Percentiles rank a stretch among this genome's conserved stretches.
These are phyloP conservation scores for Periconia sp. DNA, from an alignment of 2,329 filamentous ascomycete species.

Conservation along the genomic window DNA sequence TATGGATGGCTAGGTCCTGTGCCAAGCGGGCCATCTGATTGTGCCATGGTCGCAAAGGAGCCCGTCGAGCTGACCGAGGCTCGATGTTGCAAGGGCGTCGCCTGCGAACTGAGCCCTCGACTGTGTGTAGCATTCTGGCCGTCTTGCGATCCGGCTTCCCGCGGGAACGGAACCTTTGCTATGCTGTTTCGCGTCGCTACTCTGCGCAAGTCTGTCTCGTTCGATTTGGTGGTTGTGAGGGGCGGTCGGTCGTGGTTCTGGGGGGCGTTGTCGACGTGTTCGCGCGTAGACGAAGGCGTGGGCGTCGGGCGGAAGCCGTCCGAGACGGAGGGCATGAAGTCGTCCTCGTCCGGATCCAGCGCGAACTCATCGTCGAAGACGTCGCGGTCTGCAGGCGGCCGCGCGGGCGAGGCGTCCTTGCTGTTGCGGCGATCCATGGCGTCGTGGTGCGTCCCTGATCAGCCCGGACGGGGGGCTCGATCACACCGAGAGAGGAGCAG, in stretches of 20 bases:
- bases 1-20: conserved; percentile 85
- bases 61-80: conserved; percentile 47
- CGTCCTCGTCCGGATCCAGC: conserved; percentile 46
- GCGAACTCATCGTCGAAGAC: conserved; percentile 58
- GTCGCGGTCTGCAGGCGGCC: conserved; percentile 42
- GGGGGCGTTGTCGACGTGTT: conserved; percentile 15
- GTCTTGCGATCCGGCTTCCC: conserved; percentile 26
- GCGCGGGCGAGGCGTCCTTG: conserved; percentile 33
- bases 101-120: conserved; percentile 33
- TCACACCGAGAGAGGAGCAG: conserved; percentile 30
- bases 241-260: conserved; percentile 28
- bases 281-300: conserved; percentile 7
- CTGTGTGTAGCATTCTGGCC: conserved; percentile 16
- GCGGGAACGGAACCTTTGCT: conserved; percentile 36
- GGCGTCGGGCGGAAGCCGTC: conserved; percentile 53
- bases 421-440: conserved; percentile 48
- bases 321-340: conserved; percentile 51
- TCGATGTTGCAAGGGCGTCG: conserved; percentile 39
- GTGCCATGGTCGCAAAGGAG: conserved; percentile 49
- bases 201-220: conserved; percentile 33
- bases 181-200: conserved; percentile 46
- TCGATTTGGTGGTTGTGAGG: conserved; percentile 18
- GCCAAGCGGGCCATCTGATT: conserved; percentile 69
- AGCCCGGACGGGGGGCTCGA: conserved; percentile 31
- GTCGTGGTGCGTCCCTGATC: conserved; percentile 36